Evolutionary conservation across 2,329 filamentous ascomycete genomes (phyloP).

Genomic region (Aureobasidium subglaciale): DNA sequence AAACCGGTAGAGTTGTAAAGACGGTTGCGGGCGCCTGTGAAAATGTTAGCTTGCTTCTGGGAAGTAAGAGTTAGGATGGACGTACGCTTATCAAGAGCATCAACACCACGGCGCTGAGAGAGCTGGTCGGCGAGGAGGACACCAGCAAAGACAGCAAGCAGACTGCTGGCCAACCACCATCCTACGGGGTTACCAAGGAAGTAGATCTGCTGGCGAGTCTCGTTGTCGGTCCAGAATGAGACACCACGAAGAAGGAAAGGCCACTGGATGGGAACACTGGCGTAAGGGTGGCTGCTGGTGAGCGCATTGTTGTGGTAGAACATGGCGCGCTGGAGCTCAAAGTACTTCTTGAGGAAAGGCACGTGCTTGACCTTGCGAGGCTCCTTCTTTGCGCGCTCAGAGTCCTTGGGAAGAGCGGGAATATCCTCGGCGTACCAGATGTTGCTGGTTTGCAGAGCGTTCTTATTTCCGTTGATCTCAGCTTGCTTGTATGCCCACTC

Average conservation of each 20-base stretch:
- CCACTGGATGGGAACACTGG: conserved; percentile 93
- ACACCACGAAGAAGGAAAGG: conserved; percentile 94
- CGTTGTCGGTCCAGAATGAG: conserved; percentile 98
- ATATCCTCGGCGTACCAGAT: conserved; percentile 92
- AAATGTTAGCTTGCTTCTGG: conserved; percentile 27
- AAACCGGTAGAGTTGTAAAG: conserved; percentile 98
- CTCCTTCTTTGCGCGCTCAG: conserved; percentile 66
- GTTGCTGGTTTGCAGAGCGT: conserved; percentile 80
- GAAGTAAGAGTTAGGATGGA: conserved; percentile 24
- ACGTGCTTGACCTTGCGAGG: conserved; percentile 72
- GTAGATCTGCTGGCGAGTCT: conserved; percentile 94
- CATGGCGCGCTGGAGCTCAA: conserved; percentile 95
- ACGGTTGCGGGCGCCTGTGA: conserved; percentile 75
- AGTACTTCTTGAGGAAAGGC: conserved; percentile 88
- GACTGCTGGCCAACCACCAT: conserved; percentile 92
- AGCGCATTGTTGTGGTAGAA: conserved; percentile 99
- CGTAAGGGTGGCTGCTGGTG: conserved; percentile 93
- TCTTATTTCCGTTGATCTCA: conserved; percentile 99
- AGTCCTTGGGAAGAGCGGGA: conserved; percentile 65
- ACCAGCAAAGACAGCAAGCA: conserved; percentile 87
- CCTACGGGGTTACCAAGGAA: conserved; percentile 95
- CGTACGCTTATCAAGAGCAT: conserved; percentile 89
- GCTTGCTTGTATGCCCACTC: conserved; percentile 97
- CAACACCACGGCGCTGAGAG: conserved; percentile 83
- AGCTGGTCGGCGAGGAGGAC: conserved; percentile 90